Percentiles rank a stretch among this genome's conserved stretches.
phyloP scores from a whole-genome alignment of 2,329 filamentous ascomycete species.

The Chaetothyriales sp. region DNA sequence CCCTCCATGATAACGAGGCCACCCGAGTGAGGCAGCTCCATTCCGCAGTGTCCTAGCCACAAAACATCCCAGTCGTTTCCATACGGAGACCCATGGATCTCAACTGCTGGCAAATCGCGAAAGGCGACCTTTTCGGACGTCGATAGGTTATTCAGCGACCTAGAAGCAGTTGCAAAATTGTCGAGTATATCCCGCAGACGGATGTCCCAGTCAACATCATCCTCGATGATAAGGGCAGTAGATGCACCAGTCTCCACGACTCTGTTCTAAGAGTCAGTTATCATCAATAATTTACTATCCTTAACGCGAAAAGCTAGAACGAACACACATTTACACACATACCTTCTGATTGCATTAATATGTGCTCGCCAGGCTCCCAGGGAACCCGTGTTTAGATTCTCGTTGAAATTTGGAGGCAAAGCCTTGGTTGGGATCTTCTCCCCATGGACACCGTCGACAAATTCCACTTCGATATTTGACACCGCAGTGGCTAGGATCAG shows the following conservation, averaged over 20 bases:
- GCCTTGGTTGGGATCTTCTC: constrained; percentile 31
- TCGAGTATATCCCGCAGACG: constrained; percentile 16
- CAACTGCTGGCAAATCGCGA: neutral
- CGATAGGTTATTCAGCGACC: neutral
- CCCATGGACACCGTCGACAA: constrained; percentile 31
- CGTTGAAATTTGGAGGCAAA: constrained; percentile 19
- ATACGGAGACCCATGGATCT: constrained; percentile 22
- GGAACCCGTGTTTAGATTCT: constrained; percentile 16
- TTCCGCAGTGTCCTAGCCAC: constrained; percentile 38
- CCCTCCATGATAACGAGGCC: neutral
- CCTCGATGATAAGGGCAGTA: constrained; percentile 32
- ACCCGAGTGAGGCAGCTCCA: neutral
- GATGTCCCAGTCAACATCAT: constrained; percentile 35
- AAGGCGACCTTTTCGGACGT: neutral
- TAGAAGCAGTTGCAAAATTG: neutral
- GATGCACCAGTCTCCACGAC: constrained; percentile 25
- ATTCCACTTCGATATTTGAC: constrained; percentile 32
- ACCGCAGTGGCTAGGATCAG: constrained; percentile 29
- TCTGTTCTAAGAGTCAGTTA: no score
- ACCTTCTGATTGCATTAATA: constrained; percentile 27
- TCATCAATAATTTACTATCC: no score
- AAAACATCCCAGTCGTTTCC: constrained; percentile 40
- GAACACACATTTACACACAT: no score
- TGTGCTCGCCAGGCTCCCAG: constrained; percentile 30
- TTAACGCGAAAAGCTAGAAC: no score